phyloP scores from a whole-genome alignment of 1,139 yeast genomes.

The Blastobotrys ciferrii region DNA sequence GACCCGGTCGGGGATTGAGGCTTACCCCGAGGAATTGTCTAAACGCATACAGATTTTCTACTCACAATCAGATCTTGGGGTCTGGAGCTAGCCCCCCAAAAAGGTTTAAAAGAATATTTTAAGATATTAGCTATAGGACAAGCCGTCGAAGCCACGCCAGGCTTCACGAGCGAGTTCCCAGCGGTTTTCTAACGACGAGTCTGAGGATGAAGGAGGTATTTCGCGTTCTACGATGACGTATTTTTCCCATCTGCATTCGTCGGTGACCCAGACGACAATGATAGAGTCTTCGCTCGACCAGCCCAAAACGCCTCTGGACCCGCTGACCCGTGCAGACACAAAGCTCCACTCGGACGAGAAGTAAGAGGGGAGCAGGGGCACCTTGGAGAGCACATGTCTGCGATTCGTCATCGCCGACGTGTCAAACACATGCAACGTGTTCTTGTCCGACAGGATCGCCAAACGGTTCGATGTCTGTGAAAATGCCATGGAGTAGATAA shows the following conservation, averaged over 20 bases:
- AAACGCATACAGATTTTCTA: too few relatives aligned
- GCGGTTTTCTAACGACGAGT: conserved; percentile 20
- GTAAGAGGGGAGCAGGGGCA: conserved; percentile 74
- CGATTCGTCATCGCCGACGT: conserved; percentile 43
- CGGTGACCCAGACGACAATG: conserved; percentile 64
- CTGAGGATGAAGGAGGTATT: conserved; percentile 11
- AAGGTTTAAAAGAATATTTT: too few relatives aligned
- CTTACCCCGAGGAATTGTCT: too few relatives aligned
- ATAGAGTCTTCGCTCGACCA: conserved; percentile 73
- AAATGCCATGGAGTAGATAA: conserved; percentile 77
- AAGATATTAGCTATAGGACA: conserved; percentile 15
- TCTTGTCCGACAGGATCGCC: conserved; percentile 86
- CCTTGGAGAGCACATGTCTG: conserved; percentile 62
- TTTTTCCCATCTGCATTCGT: conserved; percentile 78
- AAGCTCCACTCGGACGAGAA: conserved; percentile 89
- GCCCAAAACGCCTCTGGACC: conserved; percentile 60
- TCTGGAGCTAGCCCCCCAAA: too few relatives aligned
- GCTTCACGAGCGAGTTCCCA: conserved; percentile 72
- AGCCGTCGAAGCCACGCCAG: conserved; percentile 63
- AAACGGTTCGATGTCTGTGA: conserved; percentile 70
- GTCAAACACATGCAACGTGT: conserved; percentile 81
- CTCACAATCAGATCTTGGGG: too few relatives aligned
- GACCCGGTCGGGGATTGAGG: too few relatives aligned
- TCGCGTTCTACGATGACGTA: conserved; percentile 61
- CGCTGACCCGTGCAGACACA: conserved; percentile 65